phyloP scores from a whole-genome alignment of 2,329 filamentous ascomycete genomes.

The Sporothrix schenckii region DNA sequence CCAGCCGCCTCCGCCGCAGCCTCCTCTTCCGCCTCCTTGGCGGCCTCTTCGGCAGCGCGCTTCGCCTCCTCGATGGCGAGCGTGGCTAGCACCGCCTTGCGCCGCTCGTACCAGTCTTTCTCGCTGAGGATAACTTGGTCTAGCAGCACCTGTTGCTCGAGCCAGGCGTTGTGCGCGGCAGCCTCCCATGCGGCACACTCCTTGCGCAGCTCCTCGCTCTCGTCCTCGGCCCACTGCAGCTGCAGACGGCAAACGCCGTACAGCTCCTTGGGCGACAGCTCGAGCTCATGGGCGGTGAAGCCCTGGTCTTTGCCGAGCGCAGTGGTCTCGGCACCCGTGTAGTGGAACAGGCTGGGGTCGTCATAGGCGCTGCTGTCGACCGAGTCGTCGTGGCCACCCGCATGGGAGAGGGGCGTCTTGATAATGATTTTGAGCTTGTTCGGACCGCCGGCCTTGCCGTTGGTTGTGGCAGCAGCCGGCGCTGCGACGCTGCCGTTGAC shows the following conservation, averaged over 20 bases:
- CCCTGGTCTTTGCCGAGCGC: conserved; percentile 59
- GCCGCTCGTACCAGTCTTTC: conserved; percentile 64
- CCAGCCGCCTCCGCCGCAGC: conserved; percentile 4
- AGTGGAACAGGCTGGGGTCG: conserved; percentile 53
- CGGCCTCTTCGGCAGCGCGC: conserved; percentile 25
- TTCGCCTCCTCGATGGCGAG: conserved; percentile 50
- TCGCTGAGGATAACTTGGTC: conserved; percentile 71
- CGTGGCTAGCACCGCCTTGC: conserved; percentile 57
- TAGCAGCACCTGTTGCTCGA: conserved; percentile 77
- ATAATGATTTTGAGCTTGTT: conserved; percentile 65
- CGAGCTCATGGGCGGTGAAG: conserved; percentile 68
- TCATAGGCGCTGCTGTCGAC: conserved; percentile 40
- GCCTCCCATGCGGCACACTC: conserved; percentile 70
- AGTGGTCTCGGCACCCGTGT: conserved; percentile 49
- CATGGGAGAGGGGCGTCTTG: conserved; percentile 62
- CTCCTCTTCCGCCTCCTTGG: not conserved
- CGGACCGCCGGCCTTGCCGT: conserved; percentile 41
- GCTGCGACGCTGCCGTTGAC: conserved; percentile 14
- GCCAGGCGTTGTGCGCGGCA: conserved; percentile 71
- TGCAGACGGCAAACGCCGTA: conserved; percentile 71
- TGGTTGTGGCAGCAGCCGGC: conserved; percentile 40
- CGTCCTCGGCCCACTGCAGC: conserved; percentile 71
- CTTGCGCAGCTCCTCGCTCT: conserved; percentile 63
- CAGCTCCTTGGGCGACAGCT: conserved; percentile 61
- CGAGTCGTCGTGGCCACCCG: conserved; percentile 58